Conservation (phyloP, 352 stramenopile species). For the Globisporangium paddicum region DNA sequence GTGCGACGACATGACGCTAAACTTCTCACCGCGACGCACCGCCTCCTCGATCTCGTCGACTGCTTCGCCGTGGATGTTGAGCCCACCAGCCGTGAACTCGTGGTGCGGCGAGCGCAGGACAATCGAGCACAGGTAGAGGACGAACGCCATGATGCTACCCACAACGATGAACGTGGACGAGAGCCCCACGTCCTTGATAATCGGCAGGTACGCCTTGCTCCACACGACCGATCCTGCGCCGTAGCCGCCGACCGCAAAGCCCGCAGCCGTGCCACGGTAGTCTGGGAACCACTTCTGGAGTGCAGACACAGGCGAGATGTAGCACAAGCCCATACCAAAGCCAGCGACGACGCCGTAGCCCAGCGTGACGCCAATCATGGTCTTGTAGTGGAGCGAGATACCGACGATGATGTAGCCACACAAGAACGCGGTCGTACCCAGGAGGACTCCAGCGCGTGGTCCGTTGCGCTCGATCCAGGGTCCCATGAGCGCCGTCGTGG, state of each 20-base stretch:
- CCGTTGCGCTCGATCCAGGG: conserved; percentile 66
- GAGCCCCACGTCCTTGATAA: conserved; percentile 41
- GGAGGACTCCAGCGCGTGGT: conserved; percentile 38
- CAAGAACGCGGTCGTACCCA: conserved; percentile 49
- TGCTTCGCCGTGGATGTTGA: conserved; percentile 60
- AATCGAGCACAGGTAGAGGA: conserved; percentile 36
- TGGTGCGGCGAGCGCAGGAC: conserved; percentile 41
- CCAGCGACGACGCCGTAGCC: conserved; percentile 64
- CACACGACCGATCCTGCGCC: conserved; percentile 60
- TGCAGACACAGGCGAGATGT: conserved; percentile 71
- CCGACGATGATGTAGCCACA: conserved; percentile 39
- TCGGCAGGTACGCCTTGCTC: conserved; percentile 57
- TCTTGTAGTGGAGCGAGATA: conserved; percentile 44
- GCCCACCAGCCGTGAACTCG: conserved; percentile 36
- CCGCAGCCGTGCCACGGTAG: conserved; percentile 59
- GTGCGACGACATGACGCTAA: conserved; percentile 35
- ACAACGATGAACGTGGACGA: conserved; percentile 44
- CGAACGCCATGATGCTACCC: conserved; percentile 33
- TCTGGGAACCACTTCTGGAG: conserved; percentile 81
- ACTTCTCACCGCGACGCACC: conserved; percentile 29
- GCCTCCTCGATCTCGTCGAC: conserved; percentile 31
- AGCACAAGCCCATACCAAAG: conserved; percentile 65
- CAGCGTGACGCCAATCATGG: conserved; percentile 48
- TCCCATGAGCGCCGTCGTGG: conserved; percentile 54
- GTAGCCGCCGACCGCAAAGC: conserved; percentile 63